These are phyloP conservation scores for Nothomitra cinnamomea DNA, from an alignment of 2,329 filamentous ascomycete species.

Conservation along the genomic window DNA sequence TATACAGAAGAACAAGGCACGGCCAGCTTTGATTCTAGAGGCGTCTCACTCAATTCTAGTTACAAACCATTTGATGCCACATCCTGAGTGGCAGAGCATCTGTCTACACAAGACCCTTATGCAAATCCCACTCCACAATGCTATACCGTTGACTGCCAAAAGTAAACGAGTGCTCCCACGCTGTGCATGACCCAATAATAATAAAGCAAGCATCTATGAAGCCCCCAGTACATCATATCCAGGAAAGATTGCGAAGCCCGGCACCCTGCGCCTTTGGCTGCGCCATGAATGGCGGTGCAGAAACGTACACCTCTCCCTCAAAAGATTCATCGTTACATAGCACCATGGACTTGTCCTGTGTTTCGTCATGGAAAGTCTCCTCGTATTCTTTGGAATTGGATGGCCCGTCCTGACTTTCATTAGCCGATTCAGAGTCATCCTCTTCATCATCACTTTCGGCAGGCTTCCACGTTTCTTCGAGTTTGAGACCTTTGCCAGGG, in stretches of 20 bases:
- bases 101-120: too few species aligned
- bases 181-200: background rate
- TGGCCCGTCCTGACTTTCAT: background rate
- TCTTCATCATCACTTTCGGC: conserved; percentile 1
- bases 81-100: too few species aligned
- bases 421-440: background rate
- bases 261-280: background rate
- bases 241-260: background rate
- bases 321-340: background rate
- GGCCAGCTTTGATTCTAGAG: too few species aligned
- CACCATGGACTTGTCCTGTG: background rate
- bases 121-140: too few species aligned
- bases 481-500: conserved; percentile 5
- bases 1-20: too few species aligned
- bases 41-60: too few species aligned
- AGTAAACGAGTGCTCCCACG: background rate
- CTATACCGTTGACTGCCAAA: background rate
- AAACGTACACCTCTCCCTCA: background rate
- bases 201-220: background rate
- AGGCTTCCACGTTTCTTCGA: conserved; percentile 6
- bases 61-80: too few species aligned
- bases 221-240: background rate
- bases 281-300: background rate
- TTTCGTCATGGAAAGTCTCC: background rate
- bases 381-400: background rate